Conservation (phyloP, 169 alveolate species). For the Eimeria maxima region DNA sequence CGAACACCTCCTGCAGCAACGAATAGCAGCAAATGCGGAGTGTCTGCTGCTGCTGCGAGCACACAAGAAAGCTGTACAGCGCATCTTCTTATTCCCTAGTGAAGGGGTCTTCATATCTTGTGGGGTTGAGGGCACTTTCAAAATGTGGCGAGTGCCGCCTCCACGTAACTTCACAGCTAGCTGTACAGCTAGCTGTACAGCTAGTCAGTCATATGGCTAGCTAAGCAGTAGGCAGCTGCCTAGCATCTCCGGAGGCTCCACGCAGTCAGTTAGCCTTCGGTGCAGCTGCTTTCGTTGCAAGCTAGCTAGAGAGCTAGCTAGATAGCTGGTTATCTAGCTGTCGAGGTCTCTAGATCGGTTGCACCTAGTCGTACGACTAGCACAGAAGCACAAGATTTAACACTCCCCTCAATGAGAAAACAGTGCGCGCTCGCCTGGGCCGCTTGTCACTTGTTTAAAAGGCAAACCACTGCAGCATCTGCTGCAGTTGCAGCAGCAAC, state of each 20-base stretch:
- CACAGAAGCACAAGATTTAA: neutral
- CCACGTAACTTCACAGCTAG: neutral
- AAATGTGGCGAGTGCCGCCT: conserved; percentile 38
- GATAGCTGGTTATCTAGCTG: conserved; percentile 15
- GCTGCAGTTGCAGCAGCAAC: conserved; percentile 19
- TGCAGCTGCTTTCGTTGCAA: neutral
- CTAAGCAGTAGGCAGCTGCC: neutral
- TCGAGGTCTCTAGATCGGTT: neutral
- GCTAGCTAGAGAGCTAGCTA: conserved; percentile 3
- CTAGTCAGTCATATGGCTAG: neutral
- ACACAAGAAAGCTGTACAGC: neutral
- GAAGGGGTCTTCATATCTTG: conserved; percentile 34
- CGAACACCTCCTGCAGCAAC: neutral
- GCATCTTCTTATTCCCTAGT: neutral
- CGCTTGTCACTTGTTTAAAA: conserved; percentile 27
- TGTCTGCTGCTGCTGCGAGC: conserved; percentile 70
- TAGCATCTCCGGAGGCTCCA: neutral
- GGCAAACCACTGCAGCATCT: neutral
- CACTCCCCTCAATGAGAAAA: neutral
- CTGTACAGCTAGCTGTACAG: conserved; percentile 4
- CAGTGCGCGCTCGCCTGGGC: neutral
- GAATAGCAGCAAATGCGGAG: conserved; percentile 68
- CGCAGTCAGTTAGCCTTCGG: neutral
- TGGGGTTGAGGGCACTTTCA: conserved; percentile 56
- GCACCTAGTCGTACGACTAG: conserved; percentile 3